A percentile compares a stretch with the other conserved stretches of the same genome.
Conservation (phyloP, 2,329 filamentous ascomycete species). For the Cryphonectria radicalis region DNA sequence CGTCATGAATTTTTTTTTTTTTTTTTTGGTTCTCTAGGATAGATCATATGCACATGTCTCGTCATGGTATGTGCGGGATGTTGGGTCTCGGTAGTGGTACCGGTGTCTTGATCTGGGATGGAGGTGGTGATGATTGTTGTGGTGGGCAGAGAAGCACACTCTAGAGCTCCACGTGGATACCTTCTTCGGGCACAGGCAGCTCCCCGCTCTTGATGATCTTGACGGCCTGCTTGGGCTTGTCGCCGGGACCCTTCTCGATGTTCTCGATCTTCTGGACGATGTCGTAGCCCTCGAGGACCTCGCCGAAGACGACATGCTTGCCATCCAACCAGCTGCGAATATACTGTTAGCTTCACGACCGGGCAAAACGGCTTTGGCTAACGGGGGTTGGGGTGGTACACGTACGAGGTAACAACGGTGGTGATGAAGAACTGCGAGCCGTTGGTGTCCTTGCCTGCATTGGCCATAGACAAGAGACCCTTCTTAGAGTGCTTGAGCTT, state of each 20-base stretch:
- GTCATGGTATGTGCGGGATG: conserved; percentile 15
- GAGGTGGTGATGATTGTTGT: conserved; percentile 42
- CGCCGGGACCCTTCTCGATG: conserved; percentile 64
- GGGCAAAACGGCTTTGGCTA: background rate
- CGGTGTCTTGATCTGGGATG: conserved; percentile 31
- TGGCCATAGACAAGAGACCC: conserved; percentile 84
- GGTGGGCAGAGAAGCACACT: conserved; percentile 17
- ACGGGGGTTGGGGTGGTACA: conserved; percentile 23
- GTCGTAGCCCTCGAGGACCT: conserved; percentile 85
- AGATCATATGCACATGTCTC: conserved; percentile 18
- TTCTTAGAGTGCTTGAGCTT: conserved; percentile 91
- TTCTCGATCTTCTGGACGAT: conserved; percentile 80
- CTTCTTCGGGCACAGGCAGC: conserved; percentile 82
- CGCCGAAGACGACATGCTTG: conserved; percentile 84
- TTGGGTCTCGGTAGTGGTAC: conserved; percentile 10
- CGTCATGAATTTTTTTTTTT: conserved; percentile 5
- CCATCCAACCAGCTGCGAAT: conserved; percentile 74
- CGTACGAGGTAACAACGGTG: conserved; percentile 75
- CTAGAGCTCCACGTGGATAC: conserved; percentile 89
- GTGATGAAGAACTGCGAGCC: conserved; percentile 93
- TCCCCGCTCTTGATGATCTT: conserved; percentile 86
- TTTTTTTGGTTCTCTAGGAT: conserved; percentile 11
- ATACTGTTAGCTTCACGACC: conserved; percentile 23
- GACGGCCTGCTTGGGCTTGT: conserved; percentile 71
- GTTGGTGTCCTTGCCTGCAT: conserved; percentile 83